Evolutionary conservation across 306 rosid species (phyloP).

Genomic region (Ziziphus jujuba): DNA sequence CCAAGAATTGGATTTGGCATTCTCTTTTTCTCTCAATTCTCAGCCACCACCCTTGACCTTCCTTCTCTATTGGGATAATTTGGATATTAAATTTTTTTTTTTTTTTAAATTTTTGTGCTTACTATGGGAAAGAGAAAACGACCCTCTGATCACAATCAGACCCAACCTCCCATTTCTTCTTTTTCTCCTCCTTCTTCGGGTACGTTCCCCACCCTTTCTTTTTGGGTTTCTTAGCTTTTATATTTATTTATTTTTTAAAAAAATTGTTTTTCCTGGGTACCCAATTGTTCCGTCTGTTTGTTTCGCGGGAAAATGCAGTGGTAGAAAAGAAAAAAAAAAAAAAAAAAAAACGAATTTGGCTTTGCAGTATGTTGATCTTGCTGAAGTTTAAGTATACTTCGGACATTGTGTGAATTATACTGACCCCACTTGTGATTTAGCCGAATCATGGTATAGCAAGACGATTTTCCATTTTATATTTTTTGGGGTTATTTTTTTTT

Average conservation of each 20-base stretch:
- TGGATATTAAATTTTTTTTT: no score
- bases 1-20: no score
- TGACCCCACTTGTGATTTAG: neutral
- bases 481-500: neutral
- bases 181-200: slow-evolving; percentile 48
- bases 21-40: slow-evolving; percentile 16
- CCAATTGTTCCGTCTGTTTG: neutral
- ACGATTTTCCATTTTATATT: neutral
- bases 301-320: slow-evolving; percentile 20
- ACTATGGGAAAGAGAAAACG: slow-evolving; percentile 69
- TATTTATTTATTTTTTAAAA: neutral
- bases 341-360: neutral
- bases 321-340: slow-evolving; percentile 3
- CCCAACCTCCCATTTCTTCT: slow-evolving; percentile 35
- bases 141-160: slow-evolving; percentile 47
- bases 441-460: neutral
- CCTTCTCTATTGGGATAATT: neutral
- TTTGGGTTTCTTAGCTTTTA: neutral
- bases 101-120: no score
- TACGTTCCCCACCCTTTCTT: slow-evolving; percentile 19
- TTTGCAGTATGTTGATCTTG: neutral
- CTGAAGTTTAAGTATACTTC: neutral
- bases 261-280: neutral
- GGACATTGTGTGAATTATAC: neutral
- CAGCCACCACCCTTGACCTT: slow-evolving; percentile 34